Base-by-base conservation (phyloP, 192 early-diverging fungal species). In the Allomyces javanicus region DNA sequence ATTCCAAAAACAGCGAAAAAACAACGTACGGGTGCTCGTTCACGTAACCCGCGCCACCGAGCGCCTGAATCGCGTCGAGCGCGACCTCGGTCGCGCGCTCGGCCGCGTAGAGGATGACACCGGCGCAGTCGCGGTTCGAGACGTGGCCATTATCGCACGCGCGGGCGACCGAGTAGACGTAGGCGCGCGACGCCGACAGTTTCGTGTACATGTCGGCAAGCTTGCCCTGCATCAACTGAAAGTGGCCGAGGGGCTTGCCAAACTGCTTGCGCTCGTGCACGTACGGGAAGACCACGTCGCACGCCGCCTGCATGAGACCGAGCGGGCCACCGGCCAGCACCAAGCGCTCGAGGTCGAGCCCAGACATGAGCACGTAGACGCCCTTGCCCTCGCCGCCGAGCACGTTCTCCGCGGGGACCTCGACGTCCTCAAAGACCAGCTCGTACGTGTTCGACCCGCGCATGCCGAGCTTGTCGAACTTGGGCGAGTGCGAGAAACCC, bases 171-270 rank as follows among this genome's bases (percentile, higher is more conserved):
- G 92, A 84, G 72, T 96, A 93, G 14, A 90, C 90, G 68, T 93
- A 94, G 25, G 91, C 76, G 12, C 94, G 79, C 19, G 92, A 91
- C 1, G 91, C 91, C 66, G 85, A 89, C 33, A 93, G 77, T 72
- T 94, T 94, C n/a, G 90, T 93, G 79, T 94, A 93, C 89, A 96
- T 96, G 67, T 96, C 94, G 23, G 94, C 94, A 64, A 96, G 74
- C 72, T 94, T 96, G n/a, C 85, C 90, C 76, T 97, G 92, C 61
- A 97, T 76, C 58, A 94, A 76, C 79, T 94, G 88, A 79, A 93
- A 97, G 65, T 89, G 77, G 14, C 89, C 92, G 71, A 97, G 86
- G 22, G 83, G 83, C 27, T 79, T 70, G 65, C 84, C 86, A 78
- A 97, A 94, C 74, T 97, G 94, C 43, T 88, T 80, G 14, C 94